Conservation (phyloP, 345 rosid genomes). For the Salix koriyanagi region DNA sequence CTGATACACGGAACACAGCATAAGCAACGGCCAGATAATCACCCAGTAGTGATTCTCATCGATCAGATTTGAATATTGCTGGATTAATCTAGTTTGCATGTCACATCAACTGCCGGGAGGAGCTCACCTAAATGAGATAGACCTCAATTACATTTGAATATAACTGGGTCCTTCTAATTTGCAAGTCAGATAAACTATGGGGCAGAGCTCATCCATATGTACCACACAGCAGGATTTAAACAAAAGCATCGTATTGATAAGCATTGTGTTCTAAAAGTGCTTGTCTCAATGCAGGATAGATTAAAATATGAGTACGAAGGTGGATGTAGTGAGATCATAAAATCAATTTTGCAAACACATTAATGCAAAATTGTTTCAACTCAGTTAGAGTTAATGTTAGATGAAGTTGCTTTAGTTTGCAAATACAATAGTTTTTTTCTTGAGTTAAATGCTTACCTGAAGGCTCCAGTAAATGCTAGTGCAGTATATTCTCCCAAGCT, state of each 20-base stretch:
- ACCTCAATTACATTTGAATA: background rate
- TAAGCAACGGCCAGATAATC: background rate
- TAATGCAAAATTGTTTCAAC: background rate
- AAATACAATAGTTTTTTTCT: background rate
- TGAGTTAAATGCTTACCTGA: constrained; percentile 51
- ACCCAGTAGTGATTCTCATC: background rate
- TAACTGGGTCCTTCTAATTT: too few relatives aligned
- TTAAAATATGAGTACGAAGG: background rate
- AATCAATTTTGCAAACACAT: background rate
- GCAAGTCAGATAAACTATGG: too few relatives aligned
- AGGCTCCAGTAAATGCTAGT: constrained; percentile 90
- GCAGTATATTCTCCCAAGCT: constrained; percentile 99
- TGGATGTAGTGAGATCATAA: background rate
- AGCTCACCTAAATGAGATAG: background rate
- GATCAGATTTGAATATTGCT: background rate
- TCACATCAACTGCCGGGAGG: too few relatives aligned
- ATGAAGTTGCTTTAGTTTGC: background rate
- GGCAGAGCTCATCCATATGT: background rate
- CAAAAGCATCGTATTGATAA: background rate
- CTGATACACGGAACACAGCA: background rate
- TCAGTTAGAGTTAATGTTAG: background rate
- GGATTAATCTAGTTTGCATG: background rate
- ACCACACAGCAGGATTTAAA: background rate
- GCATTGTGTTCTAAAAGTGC: background rate
- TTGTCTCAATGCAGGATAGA: background rate